Conservation (phyloP, 345 rosid species). For the Hibiscus tridactylites region DNA sequence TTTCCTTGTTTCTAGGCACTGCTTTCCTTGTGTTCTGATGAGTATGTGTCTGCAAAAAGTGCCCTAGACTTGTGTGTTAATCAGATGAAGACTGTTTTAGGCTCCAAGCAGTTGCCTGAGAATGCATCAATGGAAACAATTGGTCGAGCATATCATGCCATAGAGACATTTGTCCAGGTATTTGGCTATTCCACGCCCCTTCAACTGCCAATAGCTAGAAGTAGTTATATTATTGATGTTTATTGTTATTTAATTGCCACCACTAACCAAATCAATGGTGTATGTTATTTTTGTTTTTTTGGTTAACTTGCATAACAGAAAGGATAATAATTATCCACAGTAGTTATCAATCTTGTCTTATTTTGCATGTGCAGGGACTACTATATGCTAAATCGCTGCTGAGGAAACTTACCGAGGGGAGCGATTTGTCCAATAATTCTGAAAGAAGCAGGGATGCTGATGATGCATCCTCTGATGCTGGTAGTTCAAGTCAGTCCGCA, state of each 20-base stretch:
- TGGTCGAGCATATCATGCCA: conserved; percentile 87
- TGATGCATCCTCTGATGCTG: conserved; percentile 89
- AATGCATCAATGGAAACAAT: conserved; percentile 84
- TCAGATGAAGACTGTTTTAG: conserved; percentile 77
- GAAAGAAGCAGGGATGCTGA: conserved; percentile 76
- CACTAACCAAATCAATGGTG: neutral
- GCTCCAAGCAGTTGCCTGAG: conserved; percentile 76
- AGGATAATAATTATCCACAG: neutral
- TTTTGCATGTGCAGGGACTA: conserved; percentile 56
- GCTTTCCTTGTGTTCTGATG: conserved; percentile 86
- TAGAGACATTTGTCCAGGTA: conserved; percentile 94
- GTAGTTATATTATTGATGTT: neutral
- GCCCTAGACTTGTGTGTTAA: conserved; percentile 73
- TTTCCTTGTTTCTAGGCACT: conserved; percentile 55
- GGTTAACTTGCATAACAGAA: neutral
- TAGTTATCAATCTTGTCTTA: neutral
- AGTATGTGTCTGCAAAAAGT: conserved; percentile 70
- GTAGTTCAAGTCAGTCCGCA: conserved; percentile 74
- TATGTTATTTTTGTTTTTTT: neutral
- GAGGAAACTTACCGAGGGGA: conserved; percentile 63
- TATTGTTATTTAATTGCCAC: neutral
- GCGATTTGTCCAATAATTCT: conserved; percentile 42
- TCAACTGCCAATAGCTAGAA: neutral
- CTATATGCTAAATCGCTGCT: conserved; percentile 72
- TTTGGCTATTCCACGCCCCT: neutral